These are phyloP conservation scores for Pseudocercospora ulei DNA, from an alignment of 2,329 filamentous ascomycete genomes.

Conservation along the genomic window DNA sequence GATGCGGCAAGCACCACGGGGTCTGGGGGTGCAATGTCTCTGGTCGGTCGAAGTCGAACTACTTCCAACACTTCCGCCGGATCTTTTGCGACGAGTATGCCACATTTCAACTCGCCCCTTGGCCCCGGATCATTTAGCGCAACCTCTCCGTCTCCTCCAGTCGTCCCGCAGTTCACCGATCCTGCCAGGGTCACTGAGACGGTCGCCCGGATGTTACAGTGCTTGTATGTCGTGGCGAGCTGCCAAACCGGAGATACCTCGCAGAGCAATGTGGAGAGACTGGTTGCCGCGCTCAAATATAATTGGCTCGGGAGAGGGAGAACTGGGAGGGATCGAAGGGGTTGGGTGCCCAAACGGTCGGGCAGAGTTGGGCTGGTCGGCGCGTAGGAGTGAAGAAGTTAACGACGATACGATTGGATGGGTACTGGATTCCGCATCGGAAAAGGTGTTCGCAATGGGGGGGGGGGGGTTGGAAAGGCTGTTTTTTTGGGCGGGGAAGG, in stretches of 20 bases:
- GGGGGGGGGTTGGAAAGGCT: too few relatives aligned
- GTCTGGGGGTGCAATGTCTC: slow-evolving; percentile 39
- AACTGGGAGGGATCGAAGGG: slow-evolving; percentile 78
- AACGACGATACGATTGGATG: too few relatives aligned
- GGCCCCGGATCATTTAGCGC: slow-evolving; percentile 23
- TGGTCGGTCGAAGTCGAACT: slow-evolving; percentile 58
- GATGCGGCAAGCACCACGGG: slow-evolving; percentile 47
- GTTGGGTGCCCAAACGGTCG: slow-evolving; percentile 65
- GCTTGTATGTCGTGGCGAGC: slow-evolving; percentile 77
- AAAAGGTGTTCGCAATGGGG: too few relatives aligned
- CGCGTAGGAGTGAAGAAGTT: slow-evolving; percentile 11
- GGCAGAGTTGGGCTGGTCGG: slow-evolving; percentile 29
- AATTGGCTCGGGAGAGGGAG: slow-evolving; percentile 91
- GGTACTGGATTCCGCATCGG: too few relatives aligned
- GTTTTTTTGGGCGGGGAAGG: too few relatives aligned
- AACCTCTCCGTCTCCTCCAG: slow-evolving; percentile 22
- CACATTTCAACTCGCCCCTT: slow-evolving; percentile 30
- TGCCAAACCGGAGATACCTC: slow-evolving; percentile 62
- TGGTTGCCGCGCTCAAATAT: slow-evolving; percentile 81
- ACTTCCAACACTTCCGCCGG: slow-evolving; percentile 67
- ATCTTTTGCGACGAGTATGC: slow-evolving; percentile 38
- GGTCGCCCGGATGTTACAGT: slow-evolving; percentile 91
- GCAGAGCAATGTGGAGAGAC: slow-evolving; percentile 68
- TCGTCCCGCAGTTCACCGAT: slow-evolving; percentile 22
- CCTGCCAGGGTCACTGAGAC: slow-evolving; percentile 78